Evolutionary conservation across 2,329 filamentous ascomycete genomes (phyloP).

Genomic region (Talaromyces pinophilus): DNA sequence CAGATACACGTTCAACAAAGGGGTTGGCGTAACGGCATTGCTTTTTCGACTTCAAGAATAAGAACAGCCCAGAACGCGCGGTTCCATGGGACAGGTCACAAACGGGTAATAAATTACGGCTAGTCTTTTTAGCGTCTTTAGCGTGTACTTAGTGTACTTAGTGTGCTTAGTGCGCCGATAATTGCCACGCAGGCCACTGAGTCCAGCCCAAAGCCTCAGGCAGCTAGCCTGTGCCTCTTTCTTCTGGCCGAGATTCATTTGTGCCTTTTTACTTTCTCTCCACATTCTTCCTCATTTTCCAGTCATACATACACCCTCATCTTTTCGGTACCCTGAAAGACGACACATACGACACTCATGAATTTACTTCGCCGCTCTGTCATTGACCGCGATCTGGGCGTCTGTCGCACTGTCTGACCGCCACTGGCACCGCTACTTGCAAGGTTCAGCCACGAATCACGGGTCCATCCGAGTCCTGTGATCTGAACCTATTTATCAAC

Average conservation of each 20-base stretch:
- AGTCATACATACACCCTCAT: conserved; percentile 18
- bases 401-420: conserved; percentile 20
- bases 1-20: not conserved
- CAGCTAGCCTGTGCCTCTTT: conserved; percentile 24
- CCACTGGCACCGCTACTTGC: not conserved
- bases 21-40: not conserved
- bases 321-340: not conserved
- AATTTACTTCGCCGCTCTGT: conserved; percentile 17
- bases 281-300: not conserved
- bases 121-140: not conserved
- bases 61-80: conserved; percentile 13
- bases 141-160: not conserved
- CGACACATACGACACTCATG: conserved; percentile 10
- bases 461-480: conserved; percentile 4
- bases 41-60: not conserved
- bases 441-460: conserved; percentile 3
- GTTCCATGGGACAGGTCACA: conserved; percentile 15
- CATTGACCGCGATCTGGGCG: conserved; percentile 16
- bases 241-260: conserved; percentile 18
- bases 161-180: not conserved
- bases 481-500: not conserved
- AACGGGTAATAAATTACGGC: not conserved
- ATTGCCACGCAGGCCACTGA: conserved; percentile 7
- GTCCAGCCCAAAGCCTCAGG: conserved; percentile 18
- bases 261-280: conserved; percentile 3